Evolutionary conservation across 1,284 basidiomycete species (phyloP).

Genomic region (Earliella scabrosa): DNA sequence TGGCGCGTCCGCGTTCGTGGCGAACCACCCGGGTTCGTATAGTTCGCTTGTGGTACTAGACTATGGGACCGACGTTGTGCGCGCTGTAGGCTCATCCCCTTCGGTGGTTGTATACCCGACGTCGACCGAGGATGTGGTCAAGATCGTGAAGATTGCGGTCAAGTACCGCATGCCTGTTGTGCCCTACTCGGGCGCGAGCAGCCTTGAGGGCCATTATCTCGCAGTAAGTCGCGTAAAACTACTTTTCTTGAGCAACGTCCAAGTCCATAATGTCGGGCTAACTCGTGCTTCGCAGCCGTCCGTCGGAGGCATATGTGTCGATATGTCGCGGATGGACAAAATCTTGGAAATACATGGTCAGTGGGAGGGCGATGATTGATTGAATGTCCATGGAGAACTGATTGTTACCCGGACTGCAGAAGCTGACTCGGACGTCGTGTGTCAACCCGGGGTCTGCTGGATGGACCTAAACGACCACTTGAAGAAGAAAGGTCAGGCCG

Average conservation of each 20-base stretch:
- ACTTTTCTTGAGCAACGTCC: too few relatives aligned
- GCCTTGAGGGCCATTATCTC: constrained; percentile 65
- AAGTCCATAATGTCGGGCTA: too few relatives aligned
- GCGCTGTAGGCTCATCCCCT: constrained; percentile 50
- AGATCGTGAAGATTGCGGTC: constrained; percentile 59
- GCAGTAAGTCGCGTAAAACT: too few relatives aligned
- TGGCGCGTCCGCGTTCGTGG: constrained; percentile 61
- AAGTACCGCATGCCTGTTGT: constrained; percentile 61
- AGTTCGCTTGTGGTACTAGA: too few relatives aligned
- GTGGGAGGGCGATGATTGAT: too few relatives aligned
- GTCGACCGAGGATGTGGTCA: constrained; percentile 63
- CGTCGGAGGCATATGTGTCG: constrained; percentile 51
- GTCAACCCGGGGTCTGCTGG: constrained; percentile 87
- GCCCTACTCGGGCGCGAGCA: constrained; percentile 69
- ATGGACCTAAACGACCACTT: constrained; percentile 84
- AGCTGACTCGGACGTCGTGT: constrained; percentile 80
- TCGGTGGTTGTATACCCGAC: constrained; percentile 60
- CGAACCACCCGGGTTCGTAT: constrained; percentile 57
- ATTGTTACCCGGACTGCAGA: too few relatives aligned
- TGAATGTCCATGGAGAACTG: too few relatives aligned
- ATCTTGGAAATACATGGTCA: constrained; percentile 70
- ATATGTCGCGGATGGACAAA: constrained; percentile 85
- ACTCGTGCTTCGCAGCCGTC: constrained; percentile 31
- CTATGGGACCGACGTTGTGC: too few relatives aligned
- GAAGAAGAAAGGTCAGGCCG: constrained; percentile 68